Conservation (phyloP, 208 protist species). For the Leishmania arabica region DNA sequence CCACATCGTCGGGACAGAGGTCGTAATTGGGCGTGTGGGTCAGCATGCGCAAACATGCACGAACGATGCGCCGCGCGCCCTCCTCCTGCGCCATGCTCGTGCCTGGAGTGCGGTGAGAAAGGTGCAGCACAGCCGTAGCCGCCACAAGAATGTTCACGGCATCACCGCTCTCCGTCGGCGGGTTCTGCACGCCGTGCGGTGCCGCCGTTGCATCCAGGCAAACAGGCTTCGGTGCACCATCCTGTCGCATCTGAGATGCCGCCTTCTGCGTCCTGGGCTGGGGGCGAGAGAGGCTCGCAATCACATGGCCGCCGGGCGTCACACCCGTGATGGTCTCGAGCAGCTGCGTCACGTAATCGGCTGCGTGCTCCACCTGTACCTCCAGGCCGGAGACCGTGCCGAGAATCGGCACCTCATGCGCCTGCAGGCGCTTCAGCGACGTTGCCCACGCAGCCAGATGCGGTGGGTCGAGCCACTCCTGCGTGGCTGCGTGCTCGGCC, state of each 20-base stretch:
- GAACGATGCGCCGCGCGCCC: conserved; percentile 13
- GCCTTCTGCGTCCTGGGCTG: not conserved
- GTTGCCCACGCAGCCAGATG: conserved; percentile 28
- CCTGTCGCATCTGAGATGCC: not conserved
- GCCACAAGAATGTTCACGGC: conserved; percentile 27
- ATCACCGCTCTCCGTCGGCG: conserved; percentile 53
- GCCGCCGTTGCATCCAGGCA: conserved; percentile 39
- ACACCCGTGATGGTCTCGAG: conserved; percentile 19
- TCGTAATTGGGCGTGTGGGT: conserved; percentile 67
- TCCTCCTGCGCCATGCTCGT: not conserved
- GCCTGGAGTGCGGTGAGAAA: not conserved
- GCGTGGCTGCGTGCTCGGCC: not conserved
- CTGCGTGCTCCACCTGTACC: conserved; percentile 23
- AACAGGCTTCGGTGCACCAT: conserved; percentile 24
- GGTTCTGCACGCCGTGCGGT: conserved; percentile 40
- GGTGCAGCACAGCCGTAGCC: conserved; percentile 21
- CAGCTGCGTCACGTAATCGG: conserved; percentile 19
- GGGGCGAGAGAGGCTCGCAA: conserved; percentile 14
- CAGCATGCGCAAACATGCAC: conserved; percentile 30
- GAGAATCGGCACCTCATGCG: not conserved
- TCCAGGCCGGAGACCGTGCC: not conserved
- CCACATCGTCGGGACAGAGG: conserved; percentile 26
- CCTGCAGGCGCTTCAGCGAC: conserved; percentile 6
- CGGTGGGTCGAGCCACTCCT: conserved; percentile 31
- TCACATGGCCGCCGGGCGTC: conserved; percentile 13